Evolutionary conservation across 371 early-diverging fungal species (phyloP).

Genomic region (Actinomortierella wolfii): DNA sequence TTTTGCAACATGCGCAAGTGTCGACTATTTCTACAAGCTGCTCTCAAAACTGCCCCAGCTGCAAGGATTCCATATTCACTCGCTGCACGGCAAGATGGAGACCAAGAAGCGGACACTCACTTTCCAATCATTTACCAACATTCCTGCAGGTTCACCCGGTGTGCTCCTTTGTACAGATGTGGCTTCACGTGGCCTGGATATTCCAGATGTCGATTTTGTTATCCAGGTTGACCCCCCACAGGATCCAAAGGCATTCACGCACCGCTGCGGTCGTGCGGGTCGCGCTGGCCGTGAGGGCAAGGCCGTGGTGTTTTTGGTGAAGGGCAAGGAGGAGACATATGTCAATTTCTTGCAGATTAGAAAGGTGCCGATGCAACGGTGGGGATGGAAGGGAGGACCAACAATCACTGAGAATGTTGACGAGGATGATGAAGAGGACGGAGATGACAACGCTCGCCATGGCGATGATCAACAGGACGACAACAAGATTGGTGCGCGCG

Average conservation of each 20-base stretch:
- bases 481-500: slow-evolving; percentile 15
- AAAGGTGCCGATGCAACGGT: slow-evolving; percentile 78
- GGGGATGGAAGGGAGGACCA: slow-evolving; percentile 31
- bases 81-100: slow-evolving; percentile 95
- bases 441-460: slow-evolving; percentile 2
- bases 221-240: slow-evolving; percentile 97
- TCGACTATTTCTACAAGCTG: slow-evolving; percentile 90
- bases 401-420: slow-evolving; percentile 26
- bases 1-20: slow-evolving; percentile 92
- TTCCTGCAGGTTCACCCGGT: slow-evolving; percentile 67
- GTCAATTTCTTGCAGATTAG: slow-evolving; percentile 83
- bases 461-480: slow-evolving; percentile 3
- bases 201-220: slow-evolving; percentile 96
- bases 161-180: slow-evolving; percentile 97
- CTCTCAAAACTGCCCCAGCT: slow-evolving; percentile 49
- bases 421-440: slow-evolving; percentile 47
- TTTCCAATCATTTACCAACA: slow-evolving; percentile 61
- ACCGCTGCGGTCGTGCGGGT: slow-evolving; percentile 98
- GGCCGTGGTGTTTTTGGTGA: slow-evolving; percentile 82
- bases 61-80: slow-evolving; percentile 65
- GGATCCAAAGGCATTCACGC: slow-evolving; percentile 95
- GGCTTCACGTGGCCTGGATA: slow-evolving; percentile 97
- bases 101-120: slow-evolving; percentile 79
- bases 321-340: slow-evolving; percentile 88
- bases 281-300: slow-evolving; percentile 89